Evolutionary conservation across 345 rosid species (phyloP).

Genomic region (Psidium guajava): DNA sequence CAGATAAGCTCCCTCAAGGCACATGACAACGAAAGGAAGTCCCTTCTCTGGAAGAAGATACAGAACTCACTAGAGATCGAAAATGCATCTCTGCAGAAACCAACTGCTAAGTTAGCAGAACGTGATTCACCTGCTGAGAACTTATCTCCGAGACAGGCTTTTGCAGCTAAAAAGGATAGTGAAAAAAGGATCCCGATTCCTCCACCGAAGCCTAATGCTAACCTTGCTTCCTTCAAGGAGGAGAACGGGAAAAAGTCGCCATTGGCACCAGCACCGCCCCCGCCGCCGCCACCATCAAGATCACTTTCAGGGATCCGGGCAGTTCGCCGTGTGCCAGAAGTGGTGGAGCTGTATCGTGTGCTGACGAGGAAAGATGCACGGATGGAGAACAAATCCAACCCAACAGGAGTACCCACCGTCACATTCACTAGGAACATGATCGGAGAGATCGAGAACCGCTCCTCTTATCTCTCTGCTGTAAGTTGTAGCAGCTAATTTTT

Average conservation of each 20-base stretch:
- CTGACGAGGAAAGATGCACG: slow-evolving; percentile 58
- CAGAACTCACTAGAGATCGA: slow-evolving; percentile 46
- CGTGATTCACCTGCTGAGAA: slow-evolving; percentile 16
- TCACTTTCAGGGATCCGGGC: slow-evolving; percentile 29
- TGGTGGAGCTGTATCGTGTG: slow-evolving; percentile 71
- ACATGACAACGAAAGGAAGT: slow-evolving; percentile 77
- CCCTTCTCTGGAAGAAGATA: slow-evolving; percentile 83
- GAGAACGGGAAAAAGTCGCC: slow-evolving; percentile 11
- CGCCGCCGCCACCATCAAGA: slow-evolving; percentile 73
- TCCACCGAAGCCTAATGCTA: slow-evolving; percentile 17
- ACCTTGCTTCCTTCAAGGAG: slow-evolving; percentile 4
- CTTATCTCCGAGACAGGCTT: slow-evolving; percentile 1
- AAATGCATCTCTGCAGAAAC: slow-evolving; percentile 25
- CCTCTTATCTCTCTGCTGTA: slow-evolving; percentile 81
- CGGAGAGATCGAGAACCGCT: slow-evolving; percentile 94
- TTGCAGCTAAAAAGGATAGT: slow-evolving; percentile 18
- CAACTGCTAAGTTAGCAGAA: slow-evolving; percentile 19
- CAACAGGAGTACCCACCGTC: slow-evolving; percentile 19
- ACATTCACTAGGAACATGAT: slow-evolving; percentile 64
- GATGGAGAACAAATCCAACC: slow-evolving; percentile 28
- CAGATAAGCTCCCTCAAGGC: slow-evolving; percentile 64
- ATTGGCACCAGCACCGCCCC: slow-evolving; percentile 33
- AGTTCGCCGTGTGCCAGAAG: slow-evolving; percentile 65
- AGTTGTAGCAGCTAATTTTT: slow-evolving; percentile 17
- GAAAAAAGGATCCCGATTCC: slow-evolving; percentile 18